Conservation (phyloP, 371 early-diverging fungal genomes). For the Lichtheimia ornata region DNA sequence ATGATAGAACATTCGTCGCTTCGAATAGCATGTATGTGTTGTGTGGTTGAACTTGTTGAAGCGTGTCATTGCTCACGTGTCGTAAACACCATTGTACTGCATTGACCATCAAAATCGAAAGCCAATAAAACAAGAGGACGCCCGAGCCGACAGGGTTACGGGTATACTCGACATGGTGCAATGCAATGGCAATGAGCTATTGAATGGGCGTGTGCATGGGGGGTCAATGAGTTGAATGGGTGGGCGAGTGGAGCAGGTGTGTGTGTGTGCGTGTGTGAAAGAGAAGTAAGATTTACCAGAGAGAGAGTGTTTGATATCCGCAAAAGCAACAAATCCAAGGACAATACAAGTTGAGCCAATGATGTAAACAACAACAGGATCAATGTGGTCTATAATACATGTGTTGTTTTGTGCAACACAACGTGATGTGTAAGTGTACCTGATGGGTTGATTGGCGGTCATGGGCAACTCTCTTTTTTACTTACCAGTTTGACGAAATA, state of each 20-base stretch:
- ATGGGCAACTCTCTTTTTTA: background rate
- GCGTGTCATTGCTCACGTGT: no score
- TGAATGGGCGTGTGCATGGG: background rate
- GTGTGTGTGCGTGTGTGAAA: background rate
- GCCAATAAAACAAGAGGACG: conserved; percentile 79
- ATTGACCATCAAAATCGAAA: conserved; percentile 52
- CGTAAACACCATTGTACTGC: conserved; percentile 61
- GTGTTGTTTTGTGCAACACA: conserved; percentile 1
- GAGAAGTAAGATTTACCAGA: background rate
- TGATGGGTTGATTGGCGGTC: background rate
- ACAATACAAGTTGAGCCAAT: conserved; percentile 10
- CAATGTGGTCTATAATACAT: conserved; percentile 25
- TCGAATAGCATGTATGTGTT: conserved; percentile 29
- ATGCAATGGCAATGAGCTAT: conserved; percentile 53
- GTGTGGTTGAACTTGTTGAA: conserved; percentile 19
- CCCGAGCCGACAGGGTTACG: conserved; percentile 67
- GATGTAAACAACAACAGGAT: conserved; percentile 31
- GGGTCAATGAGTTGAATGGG: background rate
- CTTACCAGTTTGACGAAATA: conserved; percentile 59
- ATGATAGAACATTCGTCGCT: conserved; percentile 39
- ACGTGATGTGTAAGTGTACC: background rate
- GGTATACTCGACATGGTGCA: conserved; percentile 72
- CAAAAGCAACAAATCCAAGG: conserved; percentile 11
- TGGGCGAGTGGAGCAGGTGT: no score
- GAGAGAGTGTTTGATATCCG: conserved; percentile 38